Evolutionary conservation across 2,329 filamentous ascomycete genomes (phyloP).

Genomic region (Trichoderma citrinoviride): DNA sequence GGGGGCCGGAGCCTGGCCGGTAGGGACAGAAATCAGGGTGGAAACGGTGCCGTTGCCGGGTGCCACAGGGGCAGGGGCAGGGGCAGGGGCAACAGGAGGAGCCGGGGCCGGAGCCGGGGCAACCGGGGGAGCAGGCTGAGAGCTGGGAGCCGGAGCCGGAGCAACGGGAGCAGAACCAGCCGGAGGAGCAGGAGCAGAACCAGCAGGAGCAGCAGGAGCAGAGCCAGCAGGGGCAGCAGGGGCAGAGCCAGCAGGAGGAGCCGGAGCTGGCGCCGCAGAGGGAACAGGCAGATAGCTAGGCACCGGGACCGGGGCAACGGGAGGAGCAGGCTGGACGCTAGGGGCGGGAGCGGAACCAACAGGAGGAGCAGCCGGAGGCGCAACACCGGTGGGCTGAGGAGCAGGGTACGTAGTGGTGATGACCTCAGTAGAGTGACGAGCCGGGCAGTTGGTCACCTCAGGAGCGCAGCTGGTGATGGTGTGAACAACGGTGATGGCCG

Average conservation of each 20-base stretch:
- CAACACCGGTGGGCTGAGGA: slow-evolving; percentile 17
- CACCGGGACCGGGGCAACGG: neutral
- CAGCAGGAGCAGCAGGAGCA: neutral
- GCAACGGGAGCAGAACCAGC: neutral
- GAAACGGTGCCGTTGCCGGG: slow-evolving; percentile 1
- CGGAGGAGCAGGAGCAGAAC: neutral
- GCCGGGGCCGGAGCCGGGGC: neutral
- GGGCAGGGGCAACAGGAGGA: too few relatives aligned
- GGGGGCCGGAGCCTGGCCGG: neutral
- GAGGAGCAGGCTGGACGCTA: neutral
- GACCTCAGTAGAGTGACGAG: slow-evolving; percentile 24
- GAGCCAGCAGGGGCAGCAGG: neutral
- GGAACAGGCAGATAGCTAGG: neutral
- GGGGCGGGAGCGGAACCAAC: neutral
- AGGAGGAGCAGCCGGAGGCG: neutral
- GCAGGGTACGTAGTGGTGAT: slow-evolving; percentile 25
- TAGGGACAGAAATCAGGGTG: neutral
- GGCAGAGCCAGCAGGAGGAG: neutral
- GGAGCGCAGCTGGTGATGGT: slow-evolving; percentile 52
- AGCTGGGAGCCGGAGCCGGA: neutral
- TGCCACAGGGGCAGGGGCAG: neutral
- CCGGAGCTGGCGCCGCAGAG: neutral
- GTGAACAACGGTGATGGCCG: slow-evolving; percentile 50
- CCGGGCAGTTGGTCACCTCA: slow-evolving; percentile 12
- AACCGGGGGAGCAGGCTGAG: neutral